Evolutionary conservation across 2,329 filamentous ascomycete species (phyloP), one percentile per base, ranked within the genome.

Genomic region (Xylaria arbuscula): DNA sequence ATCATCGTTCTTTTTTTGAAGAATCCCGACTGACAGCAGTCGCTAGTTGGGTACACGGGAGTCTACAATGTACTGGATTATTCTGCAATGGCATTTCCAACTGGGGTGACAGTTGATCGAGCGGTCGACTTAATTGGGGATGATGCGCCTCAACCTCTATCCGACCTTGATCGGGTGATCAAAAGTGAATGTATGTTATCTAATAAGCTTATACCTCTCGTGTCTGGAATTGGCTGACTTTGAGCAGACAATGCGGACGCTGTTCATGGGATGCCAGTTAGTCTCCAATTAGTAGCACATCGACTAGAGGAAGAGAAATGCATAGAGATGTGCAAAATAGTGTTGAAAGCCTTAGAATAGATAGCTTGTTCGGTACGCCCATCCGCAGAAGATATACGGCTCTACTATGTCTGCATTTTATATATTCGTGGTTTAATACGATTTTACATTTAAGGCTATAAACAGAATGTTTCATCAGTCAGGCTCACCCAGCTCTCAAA

Each of bases 1-100:
- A 38, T 47, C 54, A 17, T 10, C 15, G 22, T 55, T 17, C 3
- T n/a, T n/a, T 3, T 47, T 10, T 7, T 8, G 2, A 28, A 15
- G 5, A 1, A 28, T 22, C 13, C 15, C 1, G 17, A 50, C 70
- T 71, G n/a, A 70, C 19, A 40, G 11, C 10, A 2, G 4, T 45
- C 5, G 1, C 0, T 47, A 85, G 84, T 86, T 58, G 83, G 79
- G 2, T 86, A 85, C 65, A 86, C 84, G 0, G 83, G 83, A 3
- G 83, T 86, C 0, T 86, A 77, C 72, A 86, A 86, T 55, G 78
- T 86, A 0, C 72, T 86, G 1, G 84, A 86, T 72, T 85, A 85
- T 65, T 77, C 83, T 0, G 80, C 79, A 61, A 77, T 86, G 0
- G 85, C 84, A 0, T 86, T 86, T 66, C 81, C 83, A 0, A 83